Percentiles rank a stretch among this genome's conserved stretches.
Evolutionary conservation across 2,329 filamentous ascomycete genomes (phyloP).

Genomic region (Emydomyces testavorans): DNA sequence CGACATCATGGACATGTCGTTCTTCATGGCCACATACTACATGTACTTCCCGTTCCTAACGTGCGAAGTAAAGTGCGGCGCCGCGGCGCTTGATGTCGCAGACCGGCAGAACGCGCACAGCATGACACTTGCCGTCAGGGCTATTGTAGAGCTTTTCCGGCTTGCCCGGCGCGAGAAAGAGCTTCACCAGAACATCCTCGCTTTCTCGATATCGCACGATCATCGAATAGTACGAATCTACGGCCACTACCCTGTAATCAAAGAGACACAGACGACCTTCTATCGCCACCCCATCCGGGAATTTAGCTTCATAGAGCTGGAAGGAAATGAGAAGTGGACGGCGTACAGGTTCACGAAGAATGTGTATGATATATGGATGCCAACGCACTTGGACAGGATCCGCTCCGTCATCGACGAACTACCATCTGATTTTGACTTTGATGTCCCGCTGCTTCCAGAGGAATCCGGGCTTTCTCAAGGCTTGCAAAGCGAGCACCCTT

Average conservation of each 20-base stretch:
- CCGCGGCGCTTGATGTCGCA: constrained; percentile 22
- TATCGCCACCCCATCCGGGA: too few relatives aligned
- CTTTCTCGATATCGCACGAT: constrained; percentile 36
- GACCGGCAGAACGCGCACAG: constrained; percentile 25
- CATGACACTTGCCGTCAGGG: constrained; percentile 28
- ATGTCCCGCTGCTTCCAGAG: too few relatives aligned
- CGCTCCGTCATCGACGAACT: too few relatives aligned
- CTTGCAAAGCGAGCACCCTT: too few relatives aligned
- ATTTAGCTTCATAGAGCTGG: too few relatives aligned
- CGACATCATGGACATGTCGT: constrained; percentile 26
- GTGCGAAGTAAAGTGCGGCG: constrained; percentile 40
- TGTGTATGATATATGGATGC: too few relatives aligned
- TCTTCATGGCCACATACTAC: constrained; percentile 33
- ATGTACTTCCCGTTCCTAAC: constrained; percentile 44
- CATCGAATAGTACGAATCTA: constrained; percentile 30
- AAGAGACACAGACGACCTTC: too few relatives aligned
- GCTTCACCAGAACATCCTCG: constrained; percentile 33
- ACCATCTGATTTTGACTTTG: too few relatives aligned
- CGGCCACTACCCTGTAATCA: constrained; percentile 33
- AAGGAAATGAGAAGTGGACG: too few relatives aligned
- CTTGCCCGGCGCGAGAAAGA: constrained; percentile 24
- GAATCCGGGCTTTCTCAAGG: too few relatives aligned
- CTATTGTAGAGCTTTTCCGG: constrained; percentile 28
- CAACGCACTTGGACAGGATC: too few relatives aligned
- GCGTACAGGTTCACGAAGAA: too few relatives aligned